Evolutionary conservation across 495 filamentous ascomycete genomes (phyloP).

Genomic region (Mycothermus thermophilus): DNA sequence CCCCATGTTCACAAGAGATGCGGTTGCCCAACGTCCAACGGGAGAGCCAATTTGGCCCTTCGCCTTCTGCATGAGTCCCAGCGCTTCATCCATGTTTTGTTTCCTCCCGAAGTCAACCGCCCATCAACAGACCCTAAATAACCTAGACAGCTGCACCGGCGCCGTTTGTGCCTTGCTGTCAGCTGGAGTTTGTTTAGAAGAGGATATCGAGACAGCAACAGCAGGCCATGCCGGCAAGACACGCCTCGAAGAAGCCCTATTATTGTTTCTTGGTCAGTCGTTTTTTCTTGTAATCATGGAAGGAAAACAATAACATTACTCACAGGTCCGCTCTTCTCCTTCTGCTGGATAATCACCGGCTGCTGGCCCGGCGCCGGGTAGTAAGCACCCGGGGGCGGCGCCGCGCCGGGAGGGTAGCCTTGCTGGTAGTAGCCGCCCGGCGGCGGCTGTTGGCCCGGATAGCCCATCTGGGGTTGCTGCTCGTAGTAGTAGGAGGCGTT

Average conservation of each 20-base stretch:
- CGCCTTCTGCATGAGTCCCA: too few species aligned
- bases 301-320: not conserved
- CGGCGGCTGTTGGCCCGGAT: constrained; percentile 23
- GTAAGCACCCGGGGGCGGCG: constrained; percentile 1
- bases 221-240: constrained; percentile 29
- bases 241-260: constrained; percentile 21
- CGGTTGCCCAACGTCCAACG: too few species aligned
- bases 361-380: constrained; percentile 13
- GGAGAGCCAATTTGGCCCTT: too few species aligned
- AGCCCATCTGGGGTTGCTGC: constrained; percentile 28
- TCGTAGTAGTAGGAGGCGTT: constrained; percentile 25
- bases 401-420: constrained; percentile 7
- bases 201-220: constrained; percentile 37
- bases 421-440: constrained; percentile 10
- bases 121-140: too few species aligned
- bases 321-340: constrained; percentile 13
- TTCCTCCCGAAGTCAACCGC: too few species aligned
- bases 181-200: constrained; percentile 27
- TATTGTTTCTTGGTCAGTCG: not conserved
- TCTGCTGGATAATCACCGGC: constrained; percentile 6
- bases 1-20: too few species aligned
- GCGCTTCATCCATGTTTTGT: too few species aligned
- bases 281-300: not conserved
- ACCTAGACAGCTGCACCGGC: too few species aligned
- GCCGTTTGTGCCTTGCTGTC: too few species aligned